Base-by-base conservation (phyloP, 2,329 filamentous ascomycete species). In the Spiromastix sp. region DNA sequence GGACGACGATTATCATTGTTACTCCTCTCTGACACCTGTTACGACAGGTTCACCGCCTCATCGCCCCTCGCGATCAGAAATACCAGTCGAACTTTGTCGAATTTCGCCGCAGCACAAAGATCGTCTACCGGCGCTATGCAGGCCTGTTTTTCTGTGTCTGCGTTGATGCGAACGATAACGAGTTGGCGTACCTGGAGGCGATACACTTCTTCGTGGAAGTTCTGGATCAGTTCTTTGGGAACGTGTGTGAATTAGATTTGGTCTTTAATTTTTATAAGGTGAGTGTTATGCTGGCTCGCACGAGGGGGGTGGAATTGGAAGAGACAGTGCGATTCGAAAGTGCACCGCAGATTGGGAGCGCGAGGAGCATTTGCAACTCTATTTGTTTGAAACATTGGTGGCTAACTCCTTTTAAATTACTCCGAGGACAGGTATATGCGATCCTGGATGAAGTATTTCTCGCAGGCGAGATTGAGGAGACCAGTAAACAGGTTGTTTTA, bases 41-140 rank as follows among this genome's bases (percentile, higher is more conserved):
- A n/a, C 17, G 20, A 17, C 13, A 86, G 81, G 84, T 96, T 51
- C 91, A 98, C 71, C 87, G 91, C 44, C 85, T 98, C 48, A 89
- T 98, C 42, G 91, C 91, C 0, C 91, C 91, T 5, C 84, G 91
- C 56, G 91, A 98, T 64, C 91, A 98, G 59, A 98, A 98, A 60
- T 94, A 98, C 70, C 91, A 98, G 61, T 94, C 86, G 66, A 98
- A 98, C 68, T 98, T 98, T 55, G 91, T 98, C 71, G 91, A 98
- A 51, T 79, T 79, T 48, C 61, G 65, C 30, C 55, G 59, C 32
- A 65, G 61, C 42, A 86, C 89, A 58, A 96, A 95, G 68, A 83
- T 98, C 51, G 85, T 98, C 36, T 98, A 98, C 68, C 81, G 93
- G 29, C 83, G 91, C 43, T 98, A 98, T 64, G 91, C 91, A 0